These are phyloP conservation scores for Dictyostelium brefeldianum DNA, from an alignment of 78 protist genomes.

Conservation along the genomic window DNA sequence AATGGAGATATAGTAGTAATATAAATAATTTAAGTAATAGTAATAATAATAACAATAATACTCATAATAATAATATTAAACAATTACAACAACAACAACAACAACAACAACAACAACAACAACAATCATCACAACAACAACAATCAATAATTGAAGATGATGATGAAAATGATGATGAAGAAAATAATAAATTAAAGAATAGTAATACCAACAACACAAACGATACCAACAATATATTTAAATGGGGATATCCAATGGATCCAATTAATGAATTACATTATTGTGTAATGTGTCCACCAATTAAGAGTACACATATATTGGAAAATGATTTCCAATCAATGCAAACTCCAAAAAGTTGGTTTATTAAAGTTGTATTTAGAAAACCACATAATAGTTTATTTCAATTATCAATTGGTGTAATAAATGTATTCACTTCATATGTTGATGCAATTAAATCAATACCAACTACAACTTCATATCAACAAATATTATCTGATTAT, in stretches of 20 bases:
- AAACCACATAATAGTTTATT: conserved; percentile 43
- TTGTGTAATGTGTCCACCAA: conserved; percentile 77
- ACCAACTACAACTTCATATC: neutral
- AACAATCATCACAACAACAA: neutral
- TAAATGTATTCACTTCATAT: conserved; percentile 37
- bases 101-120: neutral
- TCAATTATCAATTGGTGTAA: conserved; percentile 28
- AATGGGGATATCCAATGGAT: conserved; percentile 81
- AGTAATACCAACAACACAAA: neutral
- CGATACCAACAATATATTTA: conserved; percentile 2
- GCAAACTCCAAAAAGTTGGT: conserved; percentile 76
- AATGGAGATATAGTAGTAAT: conserved; percentile 47
- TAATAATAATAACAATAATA: neutral
- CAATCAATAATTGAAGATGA: neutral
- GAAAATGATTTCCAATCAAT: conserved; percentile 41
- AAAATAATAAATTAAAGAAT: conserved; percentile 14
- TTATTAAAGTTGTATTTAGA: conserved; percentile 47
- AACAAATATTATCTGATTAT: conserved; percentile 44
- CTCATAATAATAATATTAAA: neutral
- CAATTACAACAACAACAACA: neutral
- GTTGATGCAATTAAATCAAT: conserved; percentile 30
- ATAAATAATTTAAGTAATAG: neutral
- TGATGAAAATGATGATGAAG: conserved; percentile 37
- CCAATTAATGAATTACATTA: conserved; percentile 66
- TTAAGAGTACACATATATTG: conserved; percentile 44